phyloP scores from a whole-genome alignment of 169 alveolate genomes.

The Theileria parva region DNA sequence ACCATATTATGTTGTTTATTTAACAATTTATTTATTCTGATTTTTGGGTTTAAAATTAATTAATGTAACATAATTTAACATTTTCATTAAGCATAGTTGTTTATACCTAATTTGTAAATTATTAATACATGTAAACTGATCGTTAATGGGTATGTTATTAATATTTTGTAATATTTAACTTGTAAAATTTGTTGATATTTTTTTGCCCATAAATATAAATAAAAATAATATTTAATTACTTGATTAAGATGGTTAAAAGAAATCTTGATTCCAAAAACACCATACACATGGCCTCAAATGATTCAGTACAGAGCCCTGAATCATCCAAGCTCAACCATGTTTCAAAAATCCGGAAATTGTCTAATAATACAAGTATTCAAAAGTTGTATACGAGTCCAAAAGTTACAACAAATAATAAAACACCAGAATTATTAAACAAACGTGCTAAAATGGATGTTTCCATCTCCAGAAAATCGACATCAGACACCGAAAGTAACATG shows the following conservation, averaged over 20 bases:
- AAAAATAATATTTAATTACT: not conserved
- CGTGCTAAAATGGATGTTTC: not conserved
- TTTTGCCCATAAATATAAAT: not conserved
- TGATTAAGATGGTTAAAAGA: constrained; percentile 1
- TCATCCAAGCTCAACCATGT: constrained; percentile 14
- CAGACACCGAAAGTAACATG: not conserved
- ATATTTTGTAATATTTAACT: constrained; percentile 2
- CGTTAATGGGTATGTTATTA: not conserved
- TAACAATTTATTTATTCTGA: not conserved
- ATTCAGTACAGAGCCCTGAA: not conserved
- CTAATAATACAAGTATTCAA: not conserved
- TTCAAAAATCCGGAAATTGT: not conserved
- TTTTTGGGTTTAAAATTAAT: not conserved
- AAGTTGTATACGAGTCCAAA: not conserved
- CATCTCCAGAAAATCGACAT: constrained; percentile 12
- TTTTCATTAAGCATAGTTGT: not conserved
- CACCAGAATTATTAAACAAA: not conserved
- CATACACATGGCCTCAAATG: constrained; percentile 9
- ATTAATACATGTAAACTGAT: not conserved
- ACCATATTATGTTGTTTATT: not conserved
- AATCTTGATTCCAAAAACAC: not conserved
- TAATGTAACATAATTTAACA: constrained; percentile 7
- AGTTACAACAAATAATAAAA: not conserved
- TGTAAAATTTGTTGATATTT: not conserved
- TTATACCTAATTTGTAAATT: not conserved